Percentiles rank a stretch among this genome's conserved stretches.
phyloP scores from a whole-genome alignment of 2,329 filamentous ascomycete species.

The Thermomyces lanuginosus region DNA sequence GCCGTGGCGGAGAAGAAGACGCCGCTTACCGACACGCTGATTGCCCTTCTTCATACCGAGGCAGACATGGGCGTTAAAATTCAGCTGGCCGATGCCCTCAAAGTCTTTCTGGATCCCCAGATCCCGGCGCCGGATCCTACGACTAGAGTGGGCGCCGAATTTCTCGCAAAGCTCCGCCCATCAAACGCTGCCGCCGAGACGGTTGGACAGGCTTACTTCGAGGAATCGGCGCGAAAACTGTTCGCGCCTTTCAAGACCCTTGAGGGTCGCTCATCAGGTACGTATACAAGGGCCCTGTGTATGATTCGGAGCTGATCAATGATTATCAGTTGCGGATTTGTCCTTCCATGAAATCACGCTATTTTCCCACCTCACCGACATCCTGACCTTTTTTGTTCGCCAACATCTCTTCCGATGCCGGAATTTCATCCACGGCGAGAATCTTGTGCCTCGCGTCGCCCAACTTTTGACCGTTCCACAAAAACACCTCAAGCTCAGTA shows the following conservation, averaged over 20 bases:
- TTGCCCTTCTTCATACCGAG: slow-evolving; percentile 80
- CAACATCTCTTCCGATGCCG: slow-evolving; percentile 78
- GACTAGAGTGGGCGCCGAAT: slow-evolving; percentile 48
- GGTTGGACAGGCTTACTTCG: slow-evolving; percentile 80
- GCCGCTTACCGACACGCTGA: slow-evolving; percentile 77
- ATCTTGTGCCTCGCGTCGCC: slow-evolving; percentile 59
- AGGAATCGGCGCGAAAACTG: slow-evolving; percentile 65
- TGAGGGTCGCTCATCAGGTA: slow-evolving; percentile 44
- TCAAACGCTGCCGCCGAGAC: slow-evolving; percentile 63
- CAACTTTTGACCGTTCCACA: slow-evolving; percentile 70
- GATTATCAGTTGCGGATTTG: slow-evolving; percentile 46
- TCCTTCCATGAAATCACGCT: slow-evolving; percentile 74
- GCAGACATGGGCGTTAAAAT: slow-evolving; percentile 88
- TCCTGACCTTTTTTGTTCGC: slow-evolving; percentile 83
- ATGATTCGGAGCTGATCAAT: slow-evolving; percentile 5
- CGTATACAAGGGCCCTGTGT: slow-evolving; percentile 12
- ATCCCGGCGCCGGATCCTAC: slow-evolving; percentile 43
- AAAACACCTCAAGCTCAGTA: slow-evolving; percentile 83
- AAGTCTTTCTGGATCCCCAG: slow-evolving; percentile 70
- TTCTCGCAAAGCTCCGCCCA: slow-evolving; percentile 45
- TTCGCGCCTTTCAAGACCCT: slow-evolving; percentile 77
- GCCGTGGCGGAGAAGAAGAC: slow-evolving; percentile 75
- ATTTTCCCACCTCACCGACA: slow-evolving; percentile 79
- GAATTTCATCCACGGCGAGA: slow-evolving; percentile 68
- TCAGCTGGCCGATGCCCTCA: slow-evolving; percentile 87